Percentiles rank a stretch among this genome's conserved stretches.
phyloP scores from a whole-genome alignment of 805 yeast genomes.

The Nakazawaea ishiwadae region DNA sequence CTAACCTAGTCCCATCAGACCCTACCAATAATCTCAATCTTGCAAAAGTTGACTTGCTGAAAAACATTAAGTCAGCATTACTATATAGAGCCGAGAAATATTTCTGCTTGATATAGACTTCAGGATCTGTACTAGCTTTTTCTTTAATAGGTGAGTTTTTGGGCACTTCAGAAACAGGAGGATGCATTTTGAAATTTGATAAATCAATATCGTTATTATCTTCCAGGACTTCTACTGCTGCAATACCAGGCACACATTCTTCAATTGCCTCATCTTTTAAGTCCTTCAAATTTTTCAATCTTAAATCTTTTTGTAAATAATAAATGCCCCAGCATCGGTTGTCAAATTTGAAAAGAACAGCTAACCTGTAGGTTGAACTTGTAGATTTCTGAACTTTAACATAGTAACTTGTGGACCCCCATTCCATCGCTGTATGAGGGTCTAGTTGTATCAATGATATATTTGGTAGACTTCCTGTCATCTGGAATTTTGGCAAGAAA shows the following conservation, averaged over 20 bases:
- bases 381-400: slow-evolving; percentile 8
- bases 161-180: slow-evolving; percentile 1
- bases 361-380: slow-evolving; percentile 3
- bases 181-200: slow-evolving; percentile 7
- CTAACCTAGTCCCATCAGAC: neutral
- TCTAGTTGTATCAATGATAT: slow-evolving; percentile 6
- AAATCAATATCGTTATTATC: slow-evolving; percentile 2
- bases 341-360: slow-evolving; percentile 3
- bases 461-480: neutral
- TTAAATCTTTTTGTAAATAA: slow-evolving; percentile 6
- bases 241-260: neutral
- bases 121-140: slow-evolving; percentile 1
- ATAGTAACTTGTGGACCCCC: slow-evolving; percentile 9
- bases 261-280: slow-evolving; percentile 3
- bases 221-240: neutral
- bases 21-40: slow-evolving; percentile 8
- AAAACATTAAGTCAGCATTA: slow-evolving; percentile 12
- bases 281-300: slow-evolving; percentile 5
- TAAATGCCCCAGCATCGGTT: slow-evolving; percentile 6
- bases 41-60: slow-evolving; percentile 11
- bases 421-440: neutral
- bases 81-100: slow-evolving; percentile 9
- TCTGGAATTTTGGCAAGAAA: slow-evolving; percentile 5
- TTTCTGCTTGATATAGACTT: slow-evolving; percentile 5
- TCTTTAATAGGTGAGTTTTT: slow-evolving; percentile 2